These are phyloP conservation scores for Omphalotus guepiniiformis DNA, from an alignment of 768 basidiomycete genomes.

Conservation along the genomic window DNA sequence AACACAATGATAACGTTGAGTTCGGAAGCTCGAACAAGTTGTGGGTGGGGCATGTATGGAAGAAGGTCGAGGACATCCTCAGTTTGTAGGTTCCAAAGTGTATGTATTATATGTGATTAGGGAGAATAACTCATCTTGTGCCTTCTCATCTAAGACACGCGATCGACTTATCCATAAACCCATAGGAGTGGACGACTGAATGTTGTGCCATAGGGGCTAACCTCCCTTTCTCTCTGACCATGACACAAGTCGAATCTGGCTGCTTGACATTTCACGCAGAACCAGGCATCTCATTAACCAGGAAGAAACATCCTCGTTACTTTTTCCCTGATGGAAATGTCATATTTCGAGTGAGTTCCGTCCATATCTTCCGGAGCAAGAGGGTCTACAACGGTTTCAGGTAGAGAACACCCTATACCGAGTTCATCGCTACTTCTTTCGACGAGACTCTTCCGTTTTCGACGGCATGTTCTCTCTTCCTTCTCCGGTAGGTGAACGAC, in stretches of 20 bases:
- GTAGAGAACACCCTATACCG: conserved; percentile 51
- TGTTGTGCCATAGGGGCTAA: no score
- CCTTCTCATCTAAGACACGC: no score
- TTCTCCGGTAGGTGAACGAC: conserved; percentile 20
- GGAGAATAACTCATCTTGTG: no score
- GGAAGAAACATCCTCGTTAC: conserved; percentile 23
- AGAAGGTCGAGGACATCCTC: background rate
- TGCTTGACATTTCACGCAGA: no score
- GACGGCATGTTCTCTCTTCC: conserved; percentile 31
- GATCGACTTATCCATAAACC: no score
- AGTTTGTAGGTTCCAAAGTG: no score
- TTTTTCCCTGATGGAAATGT: conserved; percentile 28
- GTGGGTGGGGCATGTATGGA: conserved; percentile 7
- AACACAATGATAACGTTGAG: background rate
- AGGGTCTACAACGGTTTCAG: conserved; percentile 23
- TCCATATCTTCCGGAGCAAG: background rate
- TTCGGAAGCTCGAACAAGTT: conserved; percentile 7
- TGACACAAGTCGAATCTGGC: no score
- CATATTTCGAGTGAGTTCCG: conserved; percentile 24
- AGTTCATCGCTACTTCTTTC: conserved; percentile 45
- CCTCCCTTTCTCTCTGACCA: no score
- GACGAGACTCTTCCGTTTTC: conserved; percentile 30
- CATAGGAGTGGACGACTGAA: no score
- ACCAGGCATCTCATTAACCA: background rate
- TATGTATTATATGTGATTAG: no score